Evolutionary conservation across 805 yeast species (phyloP).

Genomic region (Kodamaea leandrae): DNA sequence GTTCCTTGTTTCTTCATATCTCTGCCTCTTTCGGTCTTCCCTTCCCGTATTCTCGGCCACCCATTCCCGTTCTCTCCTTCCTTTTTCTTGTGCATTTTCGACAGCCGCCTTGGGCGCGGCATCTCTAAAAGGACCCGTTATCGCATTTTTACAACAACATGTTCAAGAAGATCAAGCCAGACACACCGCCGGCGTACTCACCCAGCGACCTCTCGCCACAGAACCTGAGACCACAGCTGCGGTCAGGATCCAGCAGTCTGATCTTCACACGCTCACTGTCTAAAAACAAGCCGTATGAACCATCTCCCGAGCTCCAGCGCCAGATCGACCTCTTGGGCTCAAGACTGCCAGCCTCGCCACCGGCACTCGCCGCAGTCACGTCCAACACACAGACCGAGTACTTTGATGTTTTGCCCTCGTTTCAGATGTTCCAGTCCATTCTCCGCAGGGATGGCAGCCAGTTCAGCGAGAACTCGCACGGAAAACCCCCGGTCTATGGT

Average conservation of each 20-base stretch:
- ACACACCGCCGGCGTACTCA: constrained; percentile 10
- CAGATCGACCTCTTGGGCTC: constrained; percentile 29
- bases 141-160: not conserved
- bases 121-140: too few relatives aligned
- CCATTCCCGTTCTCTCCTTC: too few relatives aligned
- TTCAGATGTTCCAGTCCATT: constrained; percentile 61
- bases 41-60: too few relatives aligned
- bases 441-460: constrained; percentile 41
- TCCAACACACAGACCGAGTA: constrained; percentile 34
- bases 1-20: too few relatives aligned
- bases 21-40: too few relatives aligned
- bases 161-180: constrained; percentile 8
- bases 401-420: constrained; percentile 65
- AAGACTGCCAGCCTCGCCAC: not conserved
- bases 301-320: constrained; percentile 33
- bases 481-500: constrained; percentile 38
- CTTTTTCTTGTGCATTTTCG: too few relatives aligned
- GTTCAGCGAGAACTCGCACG: constrained; percentile 32
- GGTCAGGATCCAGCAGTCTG: not conserved
- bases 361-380: constrained; percentile 18
- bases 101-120: too few relatives aligned
- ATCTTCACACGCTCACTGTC: not conserved
- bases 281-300: constrained; percentile 28
- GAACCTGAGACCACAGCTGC: not conserved
- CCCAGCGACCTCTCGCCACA: constrained; percentile 2